Percentiles rank a stretch among this genome's conserved stretches.
Evolutionary conservation across 345 rosid genomes (phyloP).

Genomic region (Euphorbia peplus): DNA sequence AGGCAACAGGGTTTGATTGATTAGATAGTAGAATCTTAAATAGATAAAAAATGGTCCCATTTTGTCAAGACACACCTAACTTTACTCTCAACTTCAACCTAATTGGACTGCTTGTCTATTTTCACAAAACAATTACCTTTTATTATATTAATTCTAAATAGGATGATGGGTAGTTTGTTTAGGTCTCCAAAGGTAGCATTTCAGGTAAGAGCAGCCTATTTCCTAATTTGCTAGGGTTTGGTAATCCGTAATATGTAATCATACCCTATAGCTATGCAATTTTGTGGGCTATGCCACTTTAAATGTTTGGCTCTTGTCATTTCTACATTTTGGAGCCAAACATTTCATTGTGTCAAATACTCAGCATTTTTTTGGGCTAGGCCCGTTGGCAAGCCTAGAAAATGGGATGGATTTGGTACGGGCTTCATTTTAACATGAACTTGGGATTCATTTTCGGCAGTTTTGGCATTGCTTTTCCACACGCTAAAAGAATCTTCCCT

Average conservation of each 20-base stretch:
- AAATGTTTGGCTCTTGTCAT: background rate
- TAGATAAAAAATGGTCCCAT: conserved; percentile 9
- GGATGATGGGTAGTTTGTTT: background rate
- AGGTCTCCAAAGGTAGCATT: background rate
- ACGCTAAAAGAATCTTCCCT: no score
- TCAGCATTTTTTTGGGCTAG: background rate
- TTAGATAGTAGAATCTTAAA: conserved; percentile 14
- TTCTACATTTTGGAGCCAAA: background rate
- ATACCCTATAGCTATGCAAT: background rate
- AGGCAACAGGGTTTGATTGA: conserved; percentile 15
- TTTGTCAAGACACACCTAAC: background rate
- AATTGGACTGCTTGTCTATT: conserved; percentile 17
- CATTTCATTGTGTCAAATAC: background rate
- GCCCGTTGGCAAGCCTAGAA: background rate
- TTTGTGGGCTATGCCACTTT: background rate
- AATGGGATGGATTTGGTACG: background rate
- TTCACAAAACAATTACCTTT: background rate
- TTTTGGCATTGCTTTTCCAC: no score
- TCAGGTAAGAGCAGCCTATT: background rate
- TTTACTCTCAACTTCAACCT: conserved; percentile 12
- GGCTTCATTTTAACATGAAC: background rate
- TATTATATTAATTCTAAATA: background rate
- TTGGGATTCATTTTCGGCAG: no score
- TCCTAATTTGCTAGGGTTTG: background rate
- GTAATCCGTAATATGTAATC: background rate